phyloP scores from a whole-genome alignment of 2,329 filamentous ascomycete genomes.

The Arthroderma sp. region DNA sequence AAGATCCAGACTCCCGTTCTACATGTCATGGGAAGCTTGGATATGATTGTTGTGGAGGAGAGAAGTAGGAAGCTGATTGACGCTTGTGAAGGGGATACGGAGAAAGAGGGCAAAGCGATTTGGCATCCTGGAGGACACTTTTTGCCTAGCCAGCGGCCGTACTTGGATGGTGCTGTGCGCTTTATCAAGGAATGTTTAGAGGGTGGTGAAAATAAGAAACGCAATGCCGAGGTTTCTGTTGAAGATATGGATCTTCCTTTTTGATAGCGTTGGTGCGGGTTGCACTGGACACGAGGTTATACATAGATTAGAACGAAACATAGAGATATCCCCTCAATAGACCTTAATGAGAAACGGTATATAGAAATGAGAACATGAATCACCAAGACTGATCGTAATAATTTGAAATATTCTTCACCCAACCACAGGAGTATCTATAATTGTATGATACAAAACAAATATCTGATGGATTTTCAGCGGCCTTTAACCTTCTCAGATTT shows the following conservation, averaged over 20 bases:
- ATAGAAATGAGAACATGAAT: too few species aligned
- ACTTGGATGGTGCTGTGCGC: slow-evolving; percentile 58
- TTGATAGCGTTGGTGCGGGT: slow-evolving; percentile 18
- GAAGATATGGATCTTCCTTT: slow-evolving; percentile 60
- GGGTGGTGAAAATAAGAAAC: slow-evolving; percentile 11
- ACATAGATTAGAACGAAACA: too few species aligned
- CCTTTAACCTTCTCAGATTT: slow-evolving; percentile 27
- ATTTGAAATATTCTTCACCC: too few species aligned
- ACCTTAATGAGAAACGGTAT: too few species aligned
- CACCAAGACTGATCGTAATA: too few species aligned
- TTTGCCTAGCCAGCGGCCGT: slow-evolving; percentile 70
- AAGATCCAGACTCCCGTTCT: slow-evolving; percentile 62
- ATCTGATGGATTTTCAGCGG: slow-evolving; percentile 12
- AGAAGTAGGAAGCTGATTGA: slow-evolving; percentile 56
- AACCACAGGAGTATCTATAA: too few species aligned
- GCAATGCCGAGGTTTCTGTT: slow-evolving; percentile 38
- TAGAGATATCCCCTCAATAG: too few species aligned
- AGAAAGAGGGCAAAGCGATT: slow-evolving; percentile 40
- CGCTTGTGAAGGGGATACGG: slow-evolving; percentile 43
- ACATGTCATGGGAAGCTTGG: slow-evolving; percentile 71
- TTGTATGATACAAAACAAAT: too few species aligned
- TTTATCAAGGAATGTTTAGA: slow-evolving; percentile 51
- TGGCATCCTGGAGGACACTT: slow-evolving; percentile 86
- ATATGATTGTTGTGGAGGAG: slow-evolving; percentile 74
- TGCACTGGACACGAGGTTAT: too few species aligned